These are phyloP conservation scores for Endothia cerciana DNA, from an alignment of 2,329 filamentous ascomycete genomes.

Conservation along the genomic window DNA sequence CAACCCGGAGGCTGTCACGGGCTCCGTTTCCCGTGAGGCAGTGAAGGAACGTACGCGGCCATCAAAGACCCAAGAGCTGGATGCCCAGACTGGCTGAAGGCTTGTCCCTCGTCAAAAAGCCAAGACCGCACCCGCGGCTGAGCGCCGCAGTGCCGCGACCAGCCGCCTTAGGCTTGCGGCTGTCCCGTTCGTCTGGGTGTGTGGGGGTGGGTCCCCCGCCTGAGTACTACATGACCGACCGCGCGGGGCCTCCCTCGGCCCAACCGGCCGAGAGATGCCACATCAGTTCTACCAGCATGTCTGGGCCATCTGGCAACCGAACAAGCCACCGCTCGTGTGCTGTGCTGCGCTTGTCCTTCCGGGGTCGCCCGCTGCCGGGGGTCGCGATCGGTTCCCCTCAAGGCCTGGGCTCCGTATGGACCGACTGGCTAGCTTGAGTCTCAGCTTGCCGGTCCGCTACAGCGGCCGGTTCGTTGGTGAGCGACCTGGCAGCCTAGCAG, in stretches of 20 bases:
- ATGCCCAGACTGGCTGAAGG: background rate
- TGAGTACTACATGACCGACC: no score
- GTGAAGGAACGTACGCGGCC: background rate
- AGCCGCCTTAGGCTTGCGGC: constrained; percentile 7
- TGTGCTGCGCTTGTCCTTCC: background rate
- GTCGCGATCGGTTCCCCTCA: no score
- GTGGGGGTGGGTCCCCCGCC: constrained; percentile 6
- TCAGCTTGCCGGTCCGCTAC: background rate
- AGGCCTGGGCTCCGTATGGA: background rate
- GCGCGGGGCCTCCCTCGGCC: background rate
- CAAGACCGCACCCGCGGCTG: background rate
- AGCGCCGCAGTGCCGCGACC: constrained; percentile 6
- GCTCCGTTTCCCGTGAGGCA: background rate
- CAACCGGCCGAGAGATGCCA: background rate
- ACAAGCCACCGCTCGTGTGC: background rate
- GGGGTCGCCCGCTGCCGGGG: no score
- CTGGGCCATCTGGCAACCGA: background rate
- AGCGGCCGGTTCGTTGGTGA: background rate
- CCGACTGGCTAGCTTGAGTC: background rate
- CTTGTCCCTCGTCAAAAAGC: no score
- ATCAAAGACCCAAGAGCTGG: background rate
- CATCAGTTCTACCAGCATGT: background rate
- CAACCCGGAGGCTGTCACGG: background rate
- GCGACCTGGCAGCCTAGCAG: background rate
- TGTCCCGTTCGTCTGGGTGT: background rate